Base-by-base conservation (phyloP, 1,284 basidiomycete genomes). In the Vanrija pseudolonga region DNA sequence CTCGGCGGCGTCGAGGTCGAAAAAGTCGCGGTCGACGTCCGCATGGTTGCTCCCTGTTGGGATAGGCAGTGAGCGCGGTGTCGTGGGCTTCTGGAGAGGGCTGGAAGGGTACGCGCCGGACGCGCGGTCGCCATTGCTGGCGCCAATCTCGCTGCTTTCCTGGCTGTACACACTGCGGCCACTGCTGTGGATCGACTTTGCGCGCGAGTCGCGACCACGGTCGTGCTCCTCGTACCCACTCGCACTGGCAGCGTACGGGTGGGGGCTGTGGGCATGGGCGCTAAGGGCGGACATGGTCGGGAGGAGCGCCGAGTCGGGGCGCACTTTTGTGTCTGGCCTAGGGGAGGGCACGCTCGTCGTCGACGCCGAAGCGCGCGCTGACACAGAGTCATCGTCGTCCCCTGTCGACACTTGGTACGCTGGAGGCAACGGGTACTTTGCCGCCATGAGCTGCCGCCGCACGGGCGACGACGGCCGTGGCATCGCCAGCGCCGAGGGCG, bases 401-500 rank as follows among this genome's bases (percentile, higher is more conserved):
- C 14, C 12, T n/a, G n/a, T n/a, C 7, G 32, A 32, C 32, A 32
- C 32, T 12, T 32, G 32, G 32, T 32, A 32, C 14, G 32, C 32
- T 12, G 32, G 32, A 2, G 54, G 44, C 6, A 64, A 50, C 7
- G 64, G 61, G 26, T 56, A 68, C 17, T 55, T 56, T 3, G 64
- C 66, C 18, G 50, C 58, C 9, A 61, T 26, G 7, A 68, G 63
- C 2, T 51, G 51, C 19, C 51, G 52, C 6, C 53, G 47, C 4
- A 62, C 55, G 5, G 59, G 47, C 8, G 47, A 46, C 23, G 59
- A 53, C 4, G 66, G 66, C 11, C 52, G 43, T 9, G 64, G 61
- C 12, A 67, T 32, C 12, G 32, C 39, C 2, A 62, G 22, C 4
- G 52, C 32, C 6, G 60, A 61, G 0, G 64, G 60, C 2, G 64